phyloP scores from a whole-genome alignment of 129 eudicot genomes.

The Saposhnikovia divaricata region DNA sequence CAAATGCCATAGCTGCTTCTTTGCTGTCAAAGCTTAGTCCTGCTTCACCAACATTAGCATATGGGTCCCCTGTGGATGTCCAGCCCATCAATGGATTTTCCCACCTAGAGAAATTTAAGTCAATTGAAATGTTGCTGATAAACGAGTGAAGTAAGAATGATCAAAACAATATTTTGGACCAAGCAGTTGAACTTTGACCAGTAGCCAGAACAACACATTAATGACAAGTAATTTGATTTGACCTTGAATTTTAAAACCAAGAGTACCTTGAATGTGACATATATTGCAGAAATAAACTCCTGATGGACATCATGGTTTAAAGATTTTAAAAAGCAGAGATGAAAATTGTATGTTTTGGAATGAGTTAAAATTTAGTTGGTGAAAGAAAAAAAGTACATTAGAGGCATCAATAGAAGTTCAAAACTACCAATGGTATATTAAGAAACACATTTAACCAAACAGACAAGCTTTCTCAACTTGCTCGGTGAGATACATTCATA shows the following conservation, averaged over 20 bases:
- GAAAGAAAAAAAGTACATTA: neutral
- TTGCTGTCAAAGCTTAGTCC: constrained; percentile 63
- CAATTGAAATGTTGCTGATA: neutral
- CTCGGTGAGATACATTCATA: neutral
- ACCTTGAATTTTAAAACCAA: neutral
- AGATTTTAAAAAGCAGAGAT: neutral
- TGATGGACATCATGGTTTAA: neutral
- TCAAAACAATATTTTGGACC: neutral
- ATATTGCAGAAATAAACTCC: neutral
- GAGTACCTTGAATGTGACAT: neutral
- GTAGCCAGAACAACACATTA: neutral
- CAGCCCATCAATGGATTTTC: constrained; percentile 96
- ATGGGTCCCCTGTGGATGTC: constrained; percentile 98
- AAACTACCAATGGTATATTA: neutral
- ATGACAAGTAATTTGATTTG: neutral
- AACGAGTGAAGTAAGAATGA: neutral
- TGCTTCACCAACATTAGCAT: constrained; percentile 91
- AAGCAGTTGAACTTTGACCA: neutral
- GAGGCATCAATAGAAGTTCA: no score
- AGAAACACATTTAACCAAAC: neutral
- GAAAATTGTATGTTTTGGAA: neutral
- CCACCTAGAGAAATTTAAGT: constrained; percentile 39
- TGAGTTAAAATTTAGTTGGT: neutral
- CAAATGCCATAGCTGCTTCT: constrained; percentile 79
- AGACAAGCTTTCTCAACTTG: neutral